phyloP scores from a whole-genome alignment of 257 asterid genomes.

The Coffea eugenioides region DNA sequence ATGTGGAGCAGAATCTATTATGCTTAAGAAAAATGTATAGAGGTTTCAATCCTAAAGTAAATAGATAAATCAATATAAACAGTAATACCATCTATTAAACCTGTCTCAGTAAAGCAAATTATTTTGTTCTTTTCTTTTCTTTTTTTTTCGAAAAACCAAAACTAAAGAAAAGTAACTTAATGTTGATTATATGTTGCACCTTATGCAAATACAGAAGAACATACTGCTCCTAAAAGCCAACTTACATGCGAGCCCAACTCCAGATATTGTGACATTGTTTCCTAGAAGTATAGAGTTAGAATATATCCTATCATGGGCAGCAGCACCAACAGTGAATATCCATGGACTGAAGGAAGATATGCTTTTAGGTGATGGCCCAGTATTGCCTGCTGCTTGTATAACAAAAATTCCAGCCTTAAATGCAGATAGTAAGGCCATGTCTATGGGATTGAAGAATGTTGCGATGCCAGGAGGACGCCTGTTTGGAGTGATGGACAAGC shows the following conservation, averaged over 20 bases:
- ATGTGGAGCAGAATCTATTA: neutral
- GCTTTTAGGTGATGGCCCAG: conserved; percentile 97
- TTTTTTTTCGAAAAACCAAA: too few species aligned
- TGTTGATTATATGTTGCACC: neutral
- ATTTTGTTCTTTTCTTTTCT: too few species aligned
- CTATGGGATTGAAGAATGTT: conserved; percentile 94
- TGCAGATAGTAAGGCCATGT: conserved; percentile 95
- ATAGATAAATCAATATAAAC: too few species aligned
- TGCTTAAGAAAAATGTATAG: neutral
- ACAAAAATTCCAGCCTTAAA: conserved; percentile 81
- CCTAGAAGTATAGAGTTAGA: conserved; percentile 84
- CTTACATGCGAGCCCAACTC: conserved; percentile 99
- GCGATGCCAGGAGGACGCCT: conserved; percentile 99
- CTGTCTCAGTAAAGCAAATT: neutral
- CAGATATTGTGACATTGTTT: conserved; percentile 71
- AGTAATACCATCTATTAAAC: neutral
- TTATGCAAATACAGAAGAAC: neutral
- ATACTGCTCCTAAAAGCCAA: conserved; percentile 7
- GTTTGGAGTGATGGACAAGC: conserved; percentile 94
- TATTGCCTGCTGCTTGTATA: conserved; percentile 97
- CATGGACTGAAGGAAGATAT: conserved; percentile 92
- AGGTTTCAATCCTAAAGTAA: neutral
- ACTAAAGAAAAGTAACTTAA: neutral
- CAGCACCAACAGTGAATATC: conserved; percentile 96
- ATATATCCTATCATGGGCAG: conserved; percentile 82